A percentile compares a stretch with the other conserved stretches of the same genome.
These are phyloP conservation scores for Plantago coronopus DNA, from an alignment of 305 asterid species.

Conservation along the genomic window DNA sequence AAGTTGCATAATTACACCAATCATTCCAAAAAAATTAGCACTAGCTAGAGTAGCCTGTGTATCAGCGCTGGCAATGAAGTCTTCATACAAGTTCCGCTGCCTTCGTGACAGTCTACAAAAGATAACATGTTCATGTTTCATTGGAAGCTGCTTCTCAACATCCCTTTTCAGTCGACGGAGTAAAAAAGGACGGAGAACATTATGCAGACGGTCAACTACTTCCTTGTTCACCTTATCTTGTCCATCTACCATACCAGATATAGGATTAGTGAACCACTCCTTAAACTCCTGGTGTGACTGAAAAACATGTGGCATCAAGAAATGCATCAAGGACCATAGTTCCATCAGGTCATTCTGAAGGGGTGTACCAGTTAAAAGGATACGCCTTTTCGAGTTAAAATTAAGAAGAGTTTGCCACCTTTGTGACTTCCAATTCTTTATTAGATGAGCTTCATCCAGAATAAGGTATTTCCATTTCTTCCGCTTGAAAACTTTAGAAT, in stretches of 20 bases:
- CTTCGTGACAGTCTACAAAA: conserved; percentile 93
- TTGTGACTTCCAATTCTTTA: conserved; percentile 99
- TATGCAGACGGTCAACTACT: conserved; percentile 96
- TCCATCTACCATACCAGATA: conserved; percentile 98
- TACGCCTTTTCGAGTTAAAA: conserved; percentile 96
- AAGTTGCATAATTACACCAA: conserved; percentile 98
- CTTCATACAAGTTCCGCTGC: conserved; percentile 98
- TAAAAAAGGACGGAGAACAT: conserved; percentile 96
- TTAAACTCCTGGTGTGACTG: conserved; percentile 99
- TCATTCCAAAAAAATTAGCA: conserved; percentile 94
- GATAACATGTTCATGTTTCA: conserved; percentile 87
- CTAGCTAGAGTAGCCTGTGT: conserved; percentile 97
- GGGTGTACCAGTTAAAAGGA: conserved; percentile 96
- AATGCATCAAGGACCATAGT: conserved; percentile 99
- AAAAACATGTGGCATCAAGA: conserved; percentile 98
- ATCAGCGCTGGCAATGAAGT: conserved; percentile 98
- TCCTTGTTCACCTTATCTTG: conserved; percentile 96
- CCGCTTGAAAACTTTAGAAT: conserved; percentile 91
- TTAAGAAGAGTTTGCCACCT: conserved; percentile 99
- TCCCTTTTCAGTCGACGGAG: conserved; percentile 97
- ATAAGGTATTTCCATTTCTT: conserved; percentile 98
- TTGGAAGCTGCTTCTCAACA: conserved; percentile 98
- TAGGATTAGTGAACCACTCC: conserved; percentile 99
- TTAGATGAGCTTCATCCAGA: conserved; percentile 97
- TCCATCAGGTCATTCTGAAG: conserved; percentile 99